These are phyloP conservation scores for Suhomyces anneliseae DNA, from an alignment of 1,139 yeast species.

Conservation along the genomic window DNA sequence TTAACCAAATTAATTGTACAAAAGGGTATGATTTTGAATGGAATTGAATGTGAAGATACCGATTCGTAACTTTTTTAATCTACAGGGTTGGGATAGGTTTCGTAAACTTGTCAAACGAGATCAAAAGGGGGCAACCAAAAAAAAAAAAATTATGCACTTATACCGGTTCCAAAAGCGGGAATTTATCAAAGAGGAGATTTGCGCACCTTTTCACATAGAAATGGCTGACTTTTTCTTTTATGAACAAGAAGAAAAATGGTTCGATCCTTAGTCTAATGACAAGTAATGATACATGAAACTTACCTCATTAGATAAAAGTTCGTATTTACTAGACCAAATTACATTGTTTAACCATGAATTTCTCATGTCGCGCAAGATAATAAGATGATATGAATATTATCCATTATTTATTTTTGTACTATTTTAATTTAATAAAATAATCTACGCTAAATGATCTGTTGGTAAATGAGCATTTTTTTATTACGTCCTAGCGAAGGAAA, in stretches of 20 bases:
- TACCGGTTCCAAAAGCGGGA: too few species aligned
- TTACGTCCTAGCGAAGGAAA: background rate
- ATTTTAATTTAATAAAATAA: too few species aligned
- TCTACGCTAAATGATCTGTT: background rate
- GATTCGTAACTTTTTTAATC: conserved; percentile 4
- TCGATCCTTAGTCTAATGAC: background rate
- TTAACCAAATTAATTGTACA: conserved; percentile 33
- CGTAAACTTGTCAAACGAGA: too few species aligned
- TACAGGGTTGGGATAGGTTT: too few species aligned
- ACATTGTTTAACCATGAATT: background rate
- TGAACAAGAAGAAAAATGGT: background rate
- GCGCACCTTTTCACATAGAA: too few species aligned
- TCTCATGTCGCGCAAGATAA: background rate
- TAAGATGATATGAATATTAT: background rate
- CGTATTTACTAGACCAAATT: background rate
- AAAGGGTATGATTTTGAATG: conserved; percentile 38
- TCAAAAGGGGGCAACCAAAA: too few species aligned
- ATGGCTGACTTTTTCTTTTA: background rate
- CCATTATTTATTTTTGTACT: background rate
- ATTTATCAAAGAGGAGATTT: too few species aligned
- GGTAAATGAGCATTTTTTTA: too few species aligned
- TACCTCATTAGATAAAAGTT: background rate
- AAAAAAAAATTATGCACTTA: too few species aligned
- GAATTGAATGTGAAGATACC: conserved; percentile 20
- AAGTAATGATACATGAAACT: background rate